phyloP scores from a whole-genome alignment of 1,139 yeast species.

The Yamadazyma pseudoaaseri region DNA sequence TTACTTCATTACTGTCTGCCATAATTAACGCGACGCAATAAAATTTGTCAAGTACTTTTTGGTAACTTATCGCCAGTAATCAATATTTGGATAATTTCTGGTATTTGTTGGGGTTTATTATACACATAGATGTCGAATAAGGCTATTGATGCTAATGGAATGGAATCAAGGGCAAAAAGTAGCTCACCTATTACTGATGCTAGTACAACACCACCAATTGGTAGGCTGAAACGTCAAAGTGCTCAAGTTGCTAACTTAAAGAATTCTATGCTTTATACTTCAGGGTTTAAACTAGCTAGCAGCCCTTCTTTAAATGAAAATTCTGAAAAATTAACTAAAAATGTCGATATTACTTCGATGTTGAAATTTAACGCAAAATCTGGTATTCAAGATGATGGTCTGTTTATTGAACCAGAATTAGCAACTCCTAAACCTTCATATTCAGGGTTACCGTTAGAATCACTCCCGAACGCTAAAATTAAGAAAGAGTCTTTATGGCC shows the following conservation, averaged over 20 bases:
- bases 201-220: constrained; percentile 2
- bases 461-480: constrained; percentile 55
- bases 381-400: not conserved
- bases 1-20: not conserved
- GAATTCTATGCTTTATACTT: constrained; percentile 11
- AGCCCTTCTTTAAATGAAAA: constrained; percentile 10
- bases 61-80: too few relatives aligned
- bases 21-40: too few relatives aligned
- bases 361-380: constrained; percentile 1
- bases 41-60: too few relatives aligned
- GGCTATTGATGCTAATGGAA: not conserved
- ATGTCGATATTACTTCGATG: constrained; percentile 1
- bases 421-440: constrained; percentile 52
- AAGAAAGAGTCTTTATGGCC: constrained; percentile 55
- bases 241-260: constrained; percentile 15
- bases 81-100: too few relatives aligned
- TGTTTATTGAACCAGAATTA: constrained; percentile 57
- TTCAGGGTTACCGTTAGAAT: constrained; percentile 68
- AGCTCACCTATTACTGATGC: not conserved
- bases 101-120: too few relatives aligned
- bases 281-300: constrained; percentile 5
- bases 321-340: not conserved
- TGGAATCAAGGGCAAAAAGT: not conserved
- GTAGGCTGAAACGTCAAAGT: constrained; percentile 13
- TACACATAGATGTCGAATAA: not conserved